Evolutionary conservation across 305 asterid species (phyloP), one percentile per base, ranked within the genome.

Genomic region (Fraxinus paxiana): DNA sequence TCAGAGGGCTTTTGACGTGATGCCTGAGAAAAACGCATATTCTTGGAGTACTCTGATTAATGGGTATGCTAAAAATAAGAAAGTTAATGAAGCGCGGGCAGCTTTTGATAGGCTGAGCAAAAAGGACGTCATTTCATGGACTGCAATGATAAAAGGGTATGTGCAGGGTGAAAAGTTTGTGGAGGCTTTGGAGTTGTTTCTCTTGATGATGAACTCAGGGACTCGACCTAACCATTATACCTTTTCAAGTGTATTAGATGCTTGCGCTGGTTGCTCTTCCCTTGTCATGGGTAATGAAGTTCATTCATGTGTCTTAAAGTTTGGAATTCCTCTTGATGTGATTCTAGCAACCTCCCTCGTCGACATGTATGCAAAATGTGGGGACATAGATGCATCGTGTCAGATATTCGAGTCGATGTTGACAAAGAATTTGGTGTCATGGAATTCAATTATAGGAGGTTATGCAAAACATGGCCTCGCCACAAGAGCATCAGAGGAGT

Each of bases 351-450:
- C 98, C 59, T 87, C 97, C 69, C 93, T 94, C 30, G 87, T 92
- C 13, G 97, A 94, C 77, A 94, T 94, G 98, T 94, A 94, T 8
- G 97, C 93, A 2, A 94, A 92, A 85, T 91, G 98, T 79, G 97
- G 98, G 8, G 90, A 90, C 31, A 85, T 94, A 48, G 88, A 85
- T 17, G 85, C 92, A 2, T 92, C 97, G n/a, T 90, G 73, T 75
- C 6, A 54, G 37, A 84, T 92, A 43, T 94, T 94, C 73, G 77
- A 86, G 79, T 85, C 90, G 17, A 90, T 92, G 84, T 15, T n/a
- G 1, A 72, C 38, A 2, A 94, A 87, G 87, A 94, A 92, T 85
- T 69, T 90, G 85, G 98, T 86, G 33, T 88, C 97, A 0, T 94
- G 98, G 98, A 94, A 94, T 84, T 89, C 94, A 5, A 87, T 94